phyloP scores from a whole-genome alignment of 2,329 filamentous ascomycete genomes.

The Ophioceras dolichostomum region DNA sequence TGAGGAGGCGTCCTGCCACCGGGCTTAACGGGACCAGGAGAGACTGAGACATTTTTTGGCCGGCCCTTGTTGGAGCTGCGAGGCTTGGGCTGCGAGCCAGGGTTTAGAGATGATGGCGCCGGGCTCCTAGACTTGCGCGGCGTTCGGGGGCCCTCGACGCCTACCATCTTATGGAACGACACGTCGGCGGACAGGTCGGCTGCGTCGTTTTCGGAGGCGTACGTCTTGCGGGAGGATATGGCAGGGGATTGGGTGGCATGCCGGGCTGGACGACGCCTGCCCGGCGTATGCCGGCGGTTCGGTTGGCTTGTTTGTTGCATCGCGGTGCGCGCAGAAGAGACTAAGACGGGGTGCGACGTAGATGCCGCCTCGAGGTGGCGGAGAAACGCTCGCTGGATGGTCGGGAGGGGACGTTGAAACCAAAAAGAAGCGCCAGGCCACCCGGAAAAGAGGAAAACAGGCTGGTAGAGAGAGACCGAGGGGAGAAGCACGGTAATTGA shows the following conservation, averaged over 20 bases:
- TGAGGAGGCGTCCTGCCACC: conserved; percentile 33
- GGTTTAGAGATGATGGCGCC: conserved; percentile 13
- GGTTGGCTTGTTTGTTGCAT: conserved; percentile 19
- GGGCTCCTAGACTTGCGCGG: conserved; percentile 25
- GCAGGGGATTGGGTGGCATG: conserved; percentile 22
- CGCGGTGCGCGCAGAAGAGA: too few relatives aligned
- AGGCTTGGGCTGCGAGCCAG: conserved; percentile 13
- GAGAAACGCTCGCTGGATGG: too few relatives aligned
- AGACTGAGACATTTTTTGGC: conserved; percentile 19
- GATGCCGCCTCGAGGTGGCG: too few relatives aligned
- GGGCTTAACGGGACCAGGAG: conserved; percentile 27
- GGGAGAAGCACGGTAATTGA: too few relatives aligned
- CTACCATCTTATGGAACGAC: conserved; percentile 20
- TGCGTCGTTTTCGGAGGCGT: conserved; percentile 45
- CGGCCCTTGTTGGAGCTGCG: conserved; percentile 15
- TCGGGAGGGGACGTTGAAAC: too few relatives aligned
- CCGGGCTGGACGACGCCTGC: conserved; percentile 26
- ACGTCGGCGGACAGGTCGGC: conserved; percentile 19
- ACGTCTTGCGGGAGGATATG: conserved; percentile 30
- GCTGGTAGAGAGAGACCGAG: neutral
- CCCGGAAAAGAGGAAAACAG: neutral
- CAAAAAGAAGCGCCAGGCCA: conserved; percentile 1
- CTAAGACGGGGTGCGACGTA: too few relatives aligned
- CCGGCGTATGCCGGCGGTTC: conserved; percentile 21
- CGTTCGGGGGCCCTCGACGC: conserved; percentile 22